These are phyloP conservation scores for Leersia perrieri DNA, from an alignment of 176 grass and related monocot genomes.

Conservation along the genomic window DNA sequence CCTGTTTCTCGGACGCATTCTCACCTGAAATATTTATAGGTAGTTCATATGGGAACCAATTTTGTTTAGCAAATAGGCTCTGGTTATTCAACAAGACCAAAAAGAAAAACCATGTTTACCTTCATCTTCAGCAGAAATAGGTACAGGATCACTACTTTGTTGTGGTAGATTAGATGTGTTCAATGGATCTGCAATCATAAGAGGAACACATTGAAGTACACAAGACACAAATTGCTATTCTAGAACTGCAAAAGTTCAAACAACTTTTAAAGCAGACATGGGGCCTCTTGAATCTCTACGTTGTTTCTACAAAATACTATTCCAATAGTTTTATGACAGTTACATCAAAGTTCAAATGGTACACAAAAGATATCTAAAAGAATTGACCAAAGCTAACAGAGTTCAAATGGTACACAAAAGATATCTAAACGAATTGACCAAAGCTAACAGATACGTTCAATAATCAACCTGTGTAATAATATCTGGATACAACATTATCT, in stretches of 20 bases:
- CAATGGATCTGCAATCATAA: constrained; percentile 47
- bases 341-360: neutral
- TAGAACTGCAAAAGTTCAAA: constrained; percentile 6
- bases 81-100: constrained; percentile 42
- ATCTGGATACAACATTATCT: neutral
- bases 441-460: neutral
- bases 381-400: neutral
- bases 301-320: neutral
- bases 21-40: constrained; percentile 70
- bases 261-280: neutral
- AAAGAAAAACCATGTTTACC: constrained; percentile 65
- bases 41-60: constrained; percentile 39
- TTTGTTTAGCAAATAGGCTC: constrained; percentile 27
- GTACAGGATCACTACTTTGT: constrained; percentile 39
- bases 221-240: constrained; percentile 11
- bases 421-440: neutral
- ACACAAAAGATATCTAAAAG: neutral
- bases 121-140: constrained; percentile 56
- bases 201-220: neutral
- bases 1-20: constrained; percentile 62
- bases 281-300: neutral
- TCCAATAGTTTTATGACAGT: neutral
- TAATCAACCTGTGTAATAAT: neutral
- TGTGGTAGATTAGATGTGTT: constrained; percentile 44
- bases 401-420: neutral